phyloP scores from a whole-genome alignment of 768 basidiomycete genomes.

The Agaricus subrufescens region DNA sequence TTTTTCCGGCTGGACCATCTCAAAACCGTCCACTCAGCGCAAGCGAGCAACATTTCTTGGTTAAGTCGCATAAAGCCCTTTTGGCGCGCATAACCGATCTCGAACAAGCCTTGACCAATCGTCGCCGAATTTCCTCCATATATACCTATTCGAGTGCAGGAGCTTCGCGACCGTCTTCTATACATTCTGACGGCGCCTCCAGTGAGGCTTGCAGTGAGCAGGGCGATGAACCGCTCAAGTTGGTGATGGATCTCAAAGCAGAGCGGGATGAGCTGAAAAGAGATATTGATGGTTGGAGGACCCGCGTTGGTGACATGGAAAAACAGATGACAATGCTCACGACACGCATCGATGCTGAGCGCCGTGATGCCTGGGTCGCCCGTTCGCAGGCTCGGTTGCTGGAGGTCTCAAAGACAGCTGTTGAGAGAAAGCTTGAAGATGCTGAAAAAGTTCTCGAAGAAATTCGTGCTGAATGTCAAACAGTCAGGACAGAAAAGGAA shows the following conservation, averaged over 20 bases:
- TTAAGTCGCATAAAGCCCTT: conserved; percentile 79
- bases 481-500: conserved; percentile 21
- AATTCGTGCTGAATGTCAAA: conserved; percentile 23
- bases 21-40: conserved; percentile 53
- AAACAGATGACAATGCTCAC: conserved; percentile 61
- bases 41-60: conserved; percentile 82
- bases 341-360: conserved; percentile 70
- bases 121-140: conserved; percentile 29
- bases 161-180: conserved; percentile 48
- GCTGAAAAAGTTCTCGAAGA: conserved; percentile 25
- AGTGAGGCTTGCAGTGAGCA: conserved; percentile 42
- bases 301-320: conserved; percentile 72
- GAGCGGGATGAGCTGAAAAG: conserved; percentile 87
- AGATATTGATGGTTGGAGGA: conserved; percentile 86
- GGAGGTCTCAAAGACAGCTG: conserved; percentile 59
- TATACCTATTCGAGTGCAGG: conserved; percentile 25
- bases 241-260: conserved; percentile 74
- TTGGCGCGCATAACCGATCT: conserved; percentile 79
- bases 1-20: conserved; percentile 35
- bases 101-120: conserved; percentile 59
- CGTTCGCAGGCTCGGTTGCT: conserved; percentile 63
- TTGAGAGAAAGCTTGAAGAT: conserved; percentile 45
- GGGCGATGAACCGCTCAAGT: conserved; percentile 72
- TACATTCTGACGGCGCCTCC: conserved; percentile 38
- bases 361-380: conserved; percentile 81